phyloP scores from a whole-genome alignment of 1,139 yeast genomes.

The Taphrina communis region DNA sequence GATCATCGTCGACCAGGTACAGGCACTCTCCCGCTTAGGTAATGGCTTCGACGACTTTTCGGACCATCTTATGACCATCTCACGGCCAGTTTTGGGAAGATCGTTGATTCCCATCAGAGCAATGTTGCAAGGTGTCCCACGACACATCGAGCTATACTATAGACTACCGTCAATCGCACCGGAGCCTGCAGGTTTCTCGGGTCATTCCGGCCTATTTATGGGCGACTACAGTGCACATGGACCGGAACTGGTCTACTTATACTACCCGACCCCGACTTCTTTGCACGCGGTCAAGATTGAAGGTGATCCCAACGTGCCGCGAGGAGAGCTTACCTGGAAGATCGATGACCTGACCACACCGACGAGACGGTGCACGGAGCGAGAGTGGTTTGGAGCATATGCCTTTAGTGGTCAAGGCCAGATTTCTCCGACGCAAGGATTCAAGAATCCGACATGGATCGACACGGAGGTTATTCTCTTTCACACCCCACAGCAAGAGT shows the following conservation, averaged over 20 bases:
- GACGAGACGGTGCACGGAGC: slow-evolving; percentile 45
- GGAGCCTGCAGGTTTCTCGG: slow-evolving; percentile 4
- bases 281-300: slow-evolving; percentile 13
- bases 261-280: slow-evolving; percentile 22
- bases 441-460: slow-evolving; percentile 46
- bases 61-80: slow-evolving; percentile 5
- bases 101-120: slow-evolving; percentile 10
- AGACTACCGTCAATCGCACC: slow-evolving; percentile 3
- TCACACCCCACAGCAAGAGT: not conserved
- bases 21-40: slow-evolving; percentile 8
- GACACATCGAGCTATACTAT: slow-evolving; percentile 22
- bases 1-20: not conserved
- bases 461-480: slow-evolving; percentile 43
- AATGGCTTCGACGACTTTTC: slow-evolving; percentile 21
- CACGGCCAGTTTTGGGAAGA: slow-evolving; percentile 1
- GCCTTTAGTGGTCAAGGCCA: slow-evolving; percentile 48
- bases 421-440: slow-evolving; percentile 46
- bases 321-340: slow-evolving; percentile 49
- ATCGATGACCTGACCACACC: slow-evolving; percentile 47
- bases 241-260: slow-evolving; percentile 13
- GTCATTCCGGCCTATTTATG: slow-evolving; percentile 17
- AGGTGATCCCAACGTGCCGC: slow-evolving; percentile 49
- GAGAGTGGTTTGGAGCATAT: slow-evolving; percentile 48
- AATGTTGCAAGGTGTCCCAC: not conserved
- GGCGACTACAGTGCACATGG: slow-evolving; percentile 31